These are phyloP conservation scores for Trametes cingulata DNA, from an alignment of 768 basidiomycete genomes.

Conservation along the genomic window DNA sequence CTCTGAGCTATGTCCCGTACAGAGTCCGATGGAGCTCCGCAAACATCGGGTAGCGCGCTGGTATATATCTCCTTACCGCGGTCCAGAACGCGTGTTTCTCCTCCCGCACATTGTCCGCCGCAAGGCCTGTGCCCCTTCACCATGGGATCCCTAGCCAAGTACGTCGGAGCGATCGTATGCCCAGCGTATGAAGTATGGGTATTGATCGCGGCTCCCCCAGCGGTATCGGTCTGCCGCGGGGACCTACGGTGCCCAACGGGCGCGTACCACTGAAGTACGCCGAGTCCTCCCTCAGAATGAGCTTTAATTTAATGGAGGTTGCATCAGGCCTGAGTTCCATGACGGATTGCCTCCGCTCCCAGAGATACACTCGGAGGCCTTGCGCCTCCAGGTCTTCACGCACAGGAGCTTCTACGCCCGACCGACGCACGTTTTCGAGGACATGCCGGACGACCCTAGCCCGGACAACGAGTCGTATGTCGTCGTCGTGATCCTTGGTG, in stretches of 20 bases:
- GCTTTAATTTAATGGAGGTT: neutral
- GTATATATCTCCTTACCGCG: neutral
- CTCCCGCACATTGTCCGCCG: neutral
- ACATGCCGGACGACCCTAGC: constrained; percentile 66
- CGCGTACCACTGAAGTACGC: constrained; percentile 3
- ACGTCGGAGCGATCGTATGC: neutral
- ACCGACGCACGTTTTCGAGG: constrained; percentile 77
- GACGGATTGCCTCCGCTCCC: constrained; percentile 58
- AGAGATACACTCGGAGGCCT: constrained; percentile 44
- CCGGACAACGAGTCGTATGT: constrained; percentile 80
- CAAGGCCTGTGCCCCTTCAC: neutral
- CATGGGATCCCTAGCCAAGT: constrained; percentile 4
- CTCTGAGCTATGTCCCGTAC: constrained; percentile 4
- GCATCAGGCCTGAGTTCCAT: constrained; percentile 36
- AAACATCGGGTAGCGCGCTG: neutral
- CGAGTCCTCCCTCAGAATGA: neutral
- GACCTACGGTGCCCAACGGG: constrained; percentile 7
- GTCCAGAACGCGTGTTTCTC: neutral
- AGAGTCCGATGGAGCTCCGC: constrained; percentile 22
- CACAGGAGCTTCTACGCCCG: constrained; percentile 72
- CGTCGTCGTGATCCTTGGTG: no score
- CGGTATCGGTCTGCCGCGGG: constrained; percentile 1
- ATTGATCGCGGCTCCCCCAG: neutral
- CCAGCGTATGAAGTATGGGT: no score
- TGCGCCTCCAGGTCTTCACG: constrained; percentile 65